Base-by-base conservation (phyloP, 1,139 yeast species). In the Magnusiomyces sp. region DNA sequence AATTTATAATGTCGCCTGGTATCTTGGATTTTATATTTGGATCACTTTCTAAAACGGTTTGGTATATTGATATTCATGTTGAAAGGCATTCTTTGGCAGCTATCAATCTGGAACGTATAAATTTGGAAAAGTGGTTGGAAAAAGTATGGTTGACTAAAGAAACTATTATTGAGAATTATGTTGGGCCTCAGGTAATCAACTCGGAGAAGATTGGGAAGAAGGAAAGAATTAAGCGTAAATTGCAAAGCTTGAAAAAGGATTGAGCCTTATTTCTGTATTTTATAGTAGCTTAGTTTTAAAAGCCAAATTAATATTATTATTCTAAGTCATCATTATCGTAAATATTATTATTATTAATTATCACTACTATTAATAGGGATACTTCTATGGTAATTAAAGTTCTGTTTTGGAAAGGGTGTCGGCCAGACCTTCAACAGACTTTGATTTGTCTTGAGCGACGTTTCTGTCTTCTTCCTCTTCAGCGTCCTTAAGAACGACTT, bases 81-180 rank as follows among this genome's bases (percentile, higher is more conserved):
- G 54, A 51, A 31, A 49, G 47, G 23, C 34, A 42, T n/a, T 49
- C 52, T 5, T 39, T 51, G 6, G 16, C 48, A 14, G 48, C 54
- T 10, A 42, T 51, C n/a, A 50, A 51, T 7, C 42, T 49, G 37
- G 45, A 50, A 11, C 38, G 51, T 17, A 36, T 46, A 14, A 51
- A 51, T 36, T 54, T 83, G 40, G 92, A 84, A 57, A 78, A 76
- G 60, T 86, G 89, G 83, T 62, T 87, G 14, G 95, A 87, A 62
- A 70, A 70, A 46, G 66, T 71, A 39, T 87, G 95, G 95, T 65
- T 68, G n/a, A 78, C 75, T 47, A 85, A 85, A 61, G 95, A 86
- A 59, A 70, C 63, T 51, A 55, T 71, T 43, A 69, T 76, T 29
- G 64, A 46, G 67, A 67, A 50, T 62, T 71, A 34, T 31, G 47